Percentiles rank a stretch among this genome's conserved stretches.
Evolutionary conservation across 2,329 filamentous ascomycete genomes (phyloP).

Genomic region (Fusarium miscanthi): DNA sequence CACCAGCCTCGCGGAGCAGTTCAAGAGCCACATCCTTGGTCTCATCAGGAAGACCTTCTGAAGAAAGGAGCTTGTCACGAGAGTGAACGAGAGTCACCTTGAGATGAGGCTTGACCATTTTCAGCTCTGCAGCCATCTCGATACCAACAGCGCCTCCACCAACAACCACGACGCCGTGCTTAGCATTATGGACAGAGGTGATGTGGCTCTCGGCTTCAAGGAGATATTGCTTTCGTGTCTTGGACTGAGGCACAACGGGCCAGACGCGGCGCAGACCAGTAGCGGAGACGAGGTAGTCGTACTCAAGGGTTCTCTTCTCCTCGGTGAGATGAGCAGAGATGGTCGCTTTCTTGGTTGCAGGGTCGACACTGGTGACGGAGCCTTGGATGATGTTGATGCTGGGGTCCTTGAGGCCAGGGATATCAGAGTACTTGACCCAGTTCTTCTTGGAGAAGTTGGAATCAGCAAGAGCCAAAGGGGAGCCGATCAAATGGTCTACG

Average conservation of each 20-base stretch:
- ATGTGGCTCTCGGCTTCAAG: conserved; percentile 71
- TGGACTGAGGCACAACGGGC: conserved; percentile 77
- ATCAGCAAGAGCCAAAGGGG: conserved; percentile 76
- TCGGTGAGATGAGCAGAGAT: conserved; percentile 63
- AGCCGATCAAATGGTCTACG: conserved; percentile 79
- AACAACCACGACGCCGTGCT: conserved; percentile 74
- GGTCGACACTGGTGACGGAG: conserved; percentile 70
- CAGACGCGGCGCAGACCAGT: conserved; percentile 76
- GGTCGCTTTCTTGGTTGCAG: conserved; percentile 67
- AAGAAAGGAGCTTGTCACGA: conserved; percentile 74
- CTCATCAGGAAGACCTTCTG: conserved; percentile 76
- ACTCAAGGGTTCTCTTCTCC: conserved; percentile 58
- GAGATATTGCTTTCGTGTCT: conserved; percentile 71
- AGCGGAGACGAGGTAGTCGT: conserved; percentile 81
- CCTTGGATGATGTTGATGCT: conserved; percentile 75
- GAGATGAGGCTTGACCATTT: conserved; percentile 70
- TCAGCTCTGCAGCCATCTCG: conserved; percentile 84
- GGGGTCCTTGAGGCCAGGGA: conserved; percentile 72
- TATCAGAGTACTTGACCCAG: conserved; percentile 76
- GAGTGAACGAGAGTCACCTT: conserved; percentile 82
- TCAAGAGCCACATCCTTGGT: conserved; percentile 72
- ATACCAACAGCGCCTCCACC: conserved; percentile 83
- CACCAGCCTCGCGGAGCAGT: conserved; percentile 69
- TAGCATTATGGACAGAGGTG: conserved; percentile 61
- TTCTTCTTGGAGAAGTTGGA: conserved; percentile 71